Base-by-base conservation (phyloP, 176 grass and related monocot genomes). In the Zoysia pacifica region DNA sequence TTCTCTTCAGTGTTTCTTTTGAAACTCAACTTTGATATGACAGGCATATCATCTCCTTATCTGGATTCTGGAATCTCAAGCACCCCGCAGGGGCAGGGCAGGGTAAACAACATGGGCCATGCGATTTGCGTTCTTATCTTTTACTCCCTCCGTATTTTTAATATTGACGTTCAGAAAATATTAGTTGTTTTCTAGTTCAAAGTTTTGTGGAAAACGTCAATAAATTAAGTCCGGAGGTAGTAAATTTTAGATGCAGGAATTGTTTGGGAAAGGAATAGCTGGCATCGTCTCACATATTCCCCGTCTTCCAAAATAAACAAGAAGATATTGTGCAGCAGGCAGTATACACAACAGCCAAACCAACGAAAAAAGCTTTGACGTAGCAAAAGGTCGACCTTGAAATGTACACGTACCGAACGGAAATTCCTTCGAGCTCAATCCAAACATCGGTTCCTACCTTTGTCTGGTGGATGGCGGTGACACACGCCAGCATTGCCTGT, bases 401-500 rank as follows among this genome's bases (percentile, higher is more conserved):
- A 46, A 45, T 14, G 74, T 45, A 48, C 74, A 62, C 73, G 60
- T 39, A 51, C 7, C 59, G 0, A 4, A 15, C 8, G 37, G 49
- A 7, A 52, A 15, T 79, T 54, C 10, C 61, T n/a, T 77, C 4
- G 46, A 78, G 14, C 42, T 16, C 48, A 79, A 79, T 67, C 62
- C 47, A 79, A 67, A 54, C 48, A 51, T 45, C 38, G 38, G 13
- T 15, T 40, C 11, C 37, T 13, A 28, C 58, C 11, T 11, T 6
- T 61, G 7, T 61, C 58, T 61, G 8, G 58, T 61, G 19, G 58
- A 28, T 28, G 28, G 28, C 28, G 28, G 28, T 28, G 28, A 28
- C 13, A 12, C 70, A 63, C 56, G 73, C 18, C 10, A 36, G 43
- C 11, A 4, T 11, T 72, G 69, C 47, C 11, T 52, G 9, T 54